Base-by-base conservation (phyloP, 306 rosid genomes). In the Acacia crassicarpa region DNA sequence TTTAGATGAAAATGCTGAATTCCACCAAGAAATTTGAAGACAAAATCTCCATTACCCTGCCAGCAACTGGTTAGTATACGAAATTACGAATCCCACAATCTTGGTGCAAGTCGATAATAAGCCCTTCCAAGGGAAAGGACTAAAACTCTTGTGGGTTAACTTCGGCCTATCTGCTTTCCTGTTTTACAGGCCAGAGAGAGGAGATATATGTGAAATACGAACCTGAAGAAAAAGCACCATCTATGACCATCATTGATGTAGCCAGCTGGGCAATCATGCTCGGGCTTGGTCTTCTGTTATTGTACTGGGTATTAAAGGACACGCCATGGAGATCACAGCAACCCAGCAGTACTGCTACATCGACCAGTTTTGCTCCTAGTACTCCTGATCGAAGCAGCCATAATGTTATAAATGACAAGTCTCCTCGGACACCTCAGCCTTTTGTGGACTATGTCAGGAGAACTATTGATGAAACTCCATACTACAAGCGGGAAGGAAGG, bases 391-490 rank as follows among this genome's bases (percentile, higher is more conserved):
- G 85, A 59, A 79, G 88, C 83, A 87, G 87, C 53, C 84, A 93
- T 15, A 78, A 72, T 15, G 80, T 72, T 76, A 30, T 20, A 56
- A 82, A 76, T 0, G 94, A 95, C 66, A 82, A 72, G 81, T 93
- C 99, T 74, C 99, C 98, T 78, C 90, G 89, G 77, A 95, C 97
- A 8, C 99, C 99, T 13, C 94, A 90, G 91, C 99, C 98, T 5
- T 95, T 93, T 72, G 92, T 95, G 43, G 98, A 95, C 83, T 95
- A 95, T 11, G 98, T 95, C 38, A 84, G 98, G 81, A 92, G 91
- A 88, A 95, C 99, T 0, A 93, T 95, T 40, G 99, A 95, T 43
- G 99, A 95, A 87, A 95, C 99, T 76, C 99, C 99, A 2, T 83
- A 95, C 86, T 93, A 95, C 90, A 86, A 80, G 85, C 87, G 92